Conservation (phyloP, 441 rosid genomes). For the Bruguiera hainesii region DNA sequence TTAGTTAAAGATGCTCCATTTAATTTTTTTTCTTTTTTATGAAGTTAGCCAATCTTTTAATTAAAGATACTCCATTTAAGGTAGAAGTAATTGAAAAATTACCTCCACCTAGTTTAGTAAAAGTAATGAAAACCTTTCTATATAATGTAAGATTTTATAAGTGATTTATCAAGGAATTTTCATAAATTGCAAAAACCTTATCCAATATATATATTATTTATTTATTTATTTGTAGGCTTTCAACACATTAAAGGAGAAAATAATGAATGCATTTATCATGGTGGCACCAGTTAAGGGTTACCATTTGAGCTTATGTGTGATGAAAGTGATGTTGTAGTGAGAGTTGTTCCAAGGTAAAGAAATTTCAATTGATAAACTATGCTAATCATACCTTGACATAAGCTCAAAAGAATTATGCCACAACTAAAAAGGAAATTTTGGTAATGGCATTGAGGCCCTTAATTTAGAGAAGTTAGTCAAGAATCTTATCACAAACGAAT, state of each 20-base stretch:
- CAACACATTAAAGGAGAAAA: background rate
- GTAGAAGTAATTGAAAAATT: too few species aligned
- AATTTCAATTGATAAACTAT: background rate
- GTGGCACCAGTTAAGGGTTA: background rate
- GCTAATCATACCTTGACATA: background rate
- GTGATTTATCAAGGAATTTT: background rate
- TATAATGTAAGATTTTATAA: background rate
- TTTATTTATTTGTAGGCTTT: background rate
- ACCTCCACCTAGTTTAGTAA: background rate
- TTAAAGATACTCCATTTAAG: too few species aligned
- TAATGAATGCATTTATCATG: background rate
- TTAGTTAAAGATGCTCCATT: too few species aligned
- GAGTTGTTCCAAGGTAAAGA: background rate
- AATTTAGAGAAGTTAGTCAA: too few species aligned
- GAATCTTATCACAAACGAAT: too few species aligned
- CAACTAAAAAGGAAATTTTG: background rate
- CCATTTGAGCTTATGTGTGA: background rate
- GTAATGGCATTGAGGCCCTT: background rate
- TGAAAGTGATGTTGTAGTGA: background rate
- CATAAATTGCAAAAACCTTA: background rate
- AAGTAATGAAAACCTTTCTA: background rate
- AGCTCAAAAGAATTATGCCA: background rate
- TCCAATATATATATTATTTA: background rate
- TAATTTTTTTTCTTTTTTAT: too few species aligned
- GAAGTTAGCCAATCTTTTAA: too few species aligned